phyloP scores from a whole-genome alignment of 352 stramenopile species.

The Phytopythium aichiense region DNA sequence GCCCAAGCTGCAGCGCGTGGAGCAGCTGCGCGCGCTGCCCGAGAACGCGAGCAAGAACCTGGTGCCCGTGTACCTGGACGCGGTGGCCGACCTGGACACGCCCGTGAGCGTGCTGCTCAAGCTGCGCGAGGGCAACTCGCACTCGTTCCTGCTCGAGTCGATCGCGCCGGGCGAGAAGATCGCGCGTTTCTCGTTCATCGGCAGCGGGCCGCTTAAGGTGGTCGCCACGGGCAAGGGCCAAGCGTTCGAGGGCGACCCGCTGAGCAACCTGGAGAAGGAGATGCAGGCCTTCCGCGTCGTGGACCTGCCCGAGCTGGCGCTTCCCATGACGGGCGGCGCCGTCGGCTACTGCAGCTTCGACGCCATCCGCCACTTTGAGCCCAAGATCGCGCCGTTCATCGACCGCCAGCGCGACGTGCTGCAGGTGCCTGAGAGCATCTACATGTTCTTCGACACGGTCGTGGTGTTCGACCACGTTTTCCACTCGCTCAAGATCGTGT shows the following conservation, averaged over 20 bases:
- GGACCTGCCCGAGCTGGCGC: constrained; percentile 59
- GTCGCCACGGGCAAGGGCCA: constrained; percentile 60
- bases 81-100: constrained; percentile 83
- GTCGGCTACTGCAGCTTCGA: constrained; percentile 89
- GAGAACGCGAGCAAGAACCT: constrained; percentile 83
- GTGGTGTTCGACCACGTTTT: constrained; percentile 90
- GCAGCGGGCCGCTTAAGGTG: constrained; percentile 76
- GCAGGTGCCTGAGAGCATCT: constrained; percentile 84
- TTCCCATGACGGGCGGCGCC: constrained; percentile 85
- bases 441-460: constrained; percentile 90
- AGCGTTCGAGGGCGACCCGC: constrained; percentile 60
- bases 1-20: constrained; percentile 57
- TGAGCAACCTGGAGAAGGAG: constrained; percentile 74
- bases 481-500: constrained; percentile 88
- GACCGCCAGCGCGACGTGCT: constrained; percentile 75
- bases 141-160: constrained; percentile 87
- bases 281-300: constrained; percentile 73
- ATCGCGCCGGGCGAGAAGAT: constrained; percentile 84
- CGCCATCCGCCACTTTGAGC: constrained; percentile 87
- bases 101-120: constrained; percentile 88
- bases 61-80: constrained; percentile 80
- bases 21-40: constrained; percentile 43
- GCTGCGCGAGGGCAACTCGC: constrained; percentile 66
- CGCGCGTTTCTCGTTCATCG: constrained; percentile 88
- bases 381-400: constrained; percentile 74